phyloP scores from a whole-genome alignment of 495 filamentous ascomycete species.

The Podospora pseudoanserina region DNA sequence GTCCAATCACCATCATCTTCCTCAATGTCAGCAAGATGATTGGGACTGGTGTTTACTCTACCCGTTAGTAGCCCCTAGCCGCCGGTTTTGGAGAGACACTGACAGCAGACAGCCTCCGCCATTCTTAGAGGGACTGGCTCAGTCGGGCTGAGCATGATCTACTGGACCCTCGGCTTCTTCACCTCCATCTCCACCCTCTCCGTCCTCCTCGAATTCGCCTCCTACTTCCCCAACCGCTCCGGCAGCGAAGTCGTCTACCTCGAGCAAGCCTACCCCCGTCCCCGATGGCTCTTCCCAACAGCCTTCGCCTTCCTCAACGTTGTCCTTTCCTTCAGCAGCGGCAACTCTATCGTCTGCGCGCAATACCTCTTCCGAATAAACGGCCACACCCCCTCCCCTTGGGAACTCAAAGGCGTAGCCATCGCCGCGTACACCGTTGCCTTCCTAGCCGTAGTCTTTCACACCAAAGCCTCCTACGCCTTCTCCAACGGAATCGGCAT shows the following conservation, averaged over 20 bases:
- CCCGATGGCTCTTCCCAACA: constrained; percentile 58
- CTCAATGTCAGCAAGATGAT: constrained; percentile 65
- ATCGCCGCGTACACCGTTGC: constrained; percentile 57
- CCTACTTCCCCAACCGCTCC: constrained; percentile 62
- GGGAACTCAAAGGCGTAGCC: constrained; percentile 62
- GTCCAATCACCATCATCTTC: constrained; percentile 53
- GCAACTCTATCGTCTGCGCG: constrained; percentile 57
- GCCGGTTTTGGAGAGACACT: neutral
- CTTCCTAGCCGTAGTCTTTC: constrained; percentile 47
- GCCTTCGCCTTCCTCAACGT: constrained; percentile 59
- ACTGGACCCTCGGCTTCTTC: constrained; percentile 58
- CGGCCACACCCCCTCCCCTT: constrained; percentile 45
- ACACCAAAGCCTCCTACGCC: constrained; percentile 53
- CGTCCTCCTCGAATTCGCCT: constrained; percentile 58
- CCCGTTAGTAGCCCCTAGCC: constrained; percentile 43
- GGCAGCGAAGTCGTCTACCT: constrained; percentile 64
- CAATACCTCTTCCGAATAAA: constrained; percentile 54
- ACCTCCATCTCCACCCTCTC: constrained; percentile 48
- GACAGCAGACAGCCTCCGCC: constrained; percentile 42
- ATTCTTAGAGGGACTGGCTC: constrained; percentile 56
- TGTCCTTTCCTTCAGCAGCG: constrained; percentile 58
- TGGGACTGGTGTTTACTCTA: constrained; percentile 63
- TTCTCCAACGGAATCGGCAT: constrained; percentile 54
- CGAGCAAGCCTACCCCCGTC: constrained; percentile 61
- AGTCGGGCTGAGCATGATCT: constrained; percentile 57